Conservation (phyloP, 768 basidiomycete genomes). For the Trametes gibbosa region DNA sequence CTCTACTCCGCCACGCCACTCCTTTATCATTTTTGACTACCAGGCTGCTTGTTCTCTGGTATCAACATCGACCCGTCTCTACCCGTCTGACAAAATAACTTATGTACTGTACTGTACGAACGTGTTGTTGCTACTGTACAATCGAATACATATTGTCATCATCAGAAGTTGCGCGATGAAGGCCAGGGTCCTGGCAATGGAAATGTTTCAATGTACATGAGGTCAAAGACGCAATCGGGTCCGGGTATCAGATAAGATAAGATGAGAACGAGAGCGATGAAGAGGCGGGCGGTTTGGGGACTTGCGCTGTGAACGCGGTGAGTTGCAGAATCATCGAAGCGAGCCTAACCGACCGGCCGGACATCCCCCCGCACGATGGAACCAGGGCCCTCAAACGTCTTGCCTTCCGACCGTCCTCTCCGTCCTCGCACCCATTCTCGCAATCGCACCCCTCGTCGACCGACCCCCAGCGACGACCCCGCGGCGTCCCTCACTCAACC, state of each 20-base stretch:
- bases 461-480: conserved; percentile 4
- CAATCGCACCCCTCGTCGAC: conserved; percentile 5
- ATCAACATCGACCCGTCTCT: not conserved
- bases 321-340: conserved; percentile 11
- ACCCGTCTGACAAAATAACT: not conserved
- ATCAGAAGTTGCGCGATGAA: not conserved
- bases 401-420: not conserved
- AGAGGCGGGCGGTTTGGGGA: not conserved
- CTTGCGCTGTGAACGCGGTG: conserved; percentile 16
- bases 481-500: conserved; percentile 1
- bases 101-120: conserved; percentile 1
- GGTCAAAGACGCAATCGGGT: too few species aligned
- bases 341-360: conserved; percentile 21
- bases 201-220: too few species aligned
- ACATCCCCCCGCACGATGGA: conserved; percentile 15
- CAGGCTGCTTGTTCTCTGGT: too few species aligned
- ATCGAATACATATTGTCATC: not conserved
- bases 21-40: not conserved
- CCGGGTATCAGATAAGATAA: conserved; percentile 16
- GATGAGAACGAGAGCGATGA: not conserved
- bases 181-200: too few species aligned
- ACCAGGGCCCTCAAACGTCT: conserved; percentile 7
- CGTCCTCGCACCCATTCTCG: conserved; percentile 2
- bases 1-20: not conserved
- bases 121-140: not conserved